Evolutionary conservation across 2,329 filamentous ascomycete genomes (phyloP), one percentile per base, ranked within the genome.

Genomic region (Trichoderma aggressivum): DNA sequence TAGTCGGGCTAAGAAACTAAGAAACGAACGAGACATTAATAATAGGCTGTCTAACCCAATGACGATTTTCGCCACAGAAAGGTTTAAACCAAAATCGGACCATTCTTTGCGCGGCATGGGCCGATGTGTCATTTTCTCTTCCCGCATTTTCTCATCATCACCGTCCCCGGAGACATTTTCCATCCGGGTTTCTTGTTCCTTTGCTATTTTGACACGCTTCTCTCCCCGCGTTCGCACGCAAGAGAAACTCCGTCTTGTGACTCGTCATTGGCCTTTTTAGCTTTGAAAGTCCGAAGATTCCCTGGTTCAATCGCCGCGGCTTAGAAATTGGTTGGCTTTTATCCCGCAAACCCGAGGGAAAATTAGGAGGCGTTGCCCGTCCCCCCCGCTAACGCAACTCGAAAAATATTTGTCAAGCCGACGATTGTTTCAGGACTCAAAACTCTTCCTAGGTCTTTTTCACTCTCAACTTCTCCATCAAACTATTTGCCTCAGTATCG

Each of bases 21-120:
- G 36, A n/a, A n/a, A 68, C 65, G 10, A 62, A 32, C n/a, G 14
- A 36, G 28, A 61, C 65, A 68, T 68, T 68, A 68, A 36, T 68
- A 68, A 68, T 61, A 68, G 65, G 7, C 56, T 50, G 34, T n/a
- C n/a, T n/a, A n/a, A n/a, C 47, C 18, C 28, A 59, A 47, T 18
- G 32, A 26, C 28, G n/a, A n/a, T 26, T 58, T 68, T 68, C 59
- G 65, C 65, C 65, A 68, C 65, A 21, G 21, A 34, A 53, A 47
- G 39, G 4, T 55, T 36, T 16, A 10, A 21, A 14, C 12, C 18
- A 36, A n/a, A 55, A 65, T 65, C 62, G 62, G 30, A n/a, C 47
- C 62, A 65, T 6, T 53, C 21, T 39, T 32, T 47, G 16, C 28
- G 26, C 26, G n/a, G 24, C 21, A 34, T 60, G 36, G 18, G 53